phyloP scores from a whole-genome alignment of 768 basidiomycete species.

The Boletus reticuloceps region DNA sequence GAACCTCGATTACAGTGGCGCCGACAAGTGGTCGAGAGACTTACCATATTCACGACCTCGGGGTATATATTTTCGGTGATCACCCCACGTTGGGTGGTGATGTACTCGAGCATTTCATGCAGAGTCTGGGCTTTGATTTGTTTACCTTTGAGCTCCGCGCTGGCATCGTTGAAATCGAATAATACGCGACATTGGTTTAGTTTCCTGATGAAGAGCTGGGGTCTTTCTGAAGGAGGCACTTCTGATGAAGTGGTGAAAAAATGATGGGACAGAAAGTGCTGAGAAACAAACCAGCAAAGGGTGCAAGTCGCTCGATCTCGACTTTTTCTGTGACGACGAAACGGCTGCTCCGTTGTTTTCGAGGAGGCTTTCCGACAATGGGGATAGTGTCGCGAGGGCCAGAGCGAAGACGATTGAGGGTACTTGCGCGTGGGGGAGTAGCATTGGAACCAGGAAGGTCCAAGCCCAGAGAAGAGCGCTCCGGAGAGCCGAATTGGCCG shows the following conservation, averaged over 20 bases:
- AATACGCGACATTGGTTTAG: slow-evolving; percentile 94
- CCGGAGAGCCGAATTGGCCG: slow-evolving; percentile 42
- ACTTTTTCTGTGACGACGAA: slow-evolving; percentile 96
- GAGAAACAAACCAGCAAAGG: slow-evolving; percentile 66
- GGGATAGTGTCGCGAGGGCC: slow-evolving; percentile 96
- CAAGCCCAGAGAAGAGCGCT: slow-evolving; percentile 45
- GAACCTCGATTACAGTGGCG: slow-evolving; percentile 5
- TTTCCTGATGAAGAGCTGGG: slow-evolving; percentile 90
- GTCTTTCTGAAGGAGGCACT: slow-evolving; percentile 82
- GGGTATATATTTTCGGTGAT: slow-evolving; percentile 98
- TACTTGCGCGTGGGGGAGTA: slow-evolving; percentile 63
- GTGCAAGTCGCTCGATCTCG: slow-evolving; percentile 91
- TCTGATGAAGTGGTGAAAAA: slow-evolving; percentile 47
- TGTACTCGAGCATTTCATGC: slow-evolving; percentile 98
- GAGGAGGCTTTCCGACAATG: slow-evolving; percentile 91
- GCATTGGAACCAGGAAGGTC: slow-evolving; percentile 45
- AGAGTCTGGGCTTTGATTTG: slow-evolving; percentile 98
- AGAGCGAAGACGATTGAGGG: slow-evolving; percentile 72
- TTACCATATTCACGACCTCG: slow-evolving; percentile 96
- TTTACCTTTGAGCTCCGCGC: slow-evolving; percentile 92
- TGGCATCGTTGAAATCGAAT: slow-evolving; percentile 99
- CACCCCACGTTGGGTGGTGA: slow-evolving; percentile 93
- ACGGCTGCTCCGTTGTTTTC: slow-evolving; percentile 95
- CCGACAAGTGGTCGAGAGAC: slow-evolving; percentile 24
- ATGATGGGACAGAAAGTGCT: slow-evolving; percentile 7